Percentiles rank a stretch among this genome's conserved stretches.
These are phyloP conservation scores for Aphanomyces cochlioides DNA, from an alignment of 352 stramenopile species.

Conservation along the genomic window DNA sequence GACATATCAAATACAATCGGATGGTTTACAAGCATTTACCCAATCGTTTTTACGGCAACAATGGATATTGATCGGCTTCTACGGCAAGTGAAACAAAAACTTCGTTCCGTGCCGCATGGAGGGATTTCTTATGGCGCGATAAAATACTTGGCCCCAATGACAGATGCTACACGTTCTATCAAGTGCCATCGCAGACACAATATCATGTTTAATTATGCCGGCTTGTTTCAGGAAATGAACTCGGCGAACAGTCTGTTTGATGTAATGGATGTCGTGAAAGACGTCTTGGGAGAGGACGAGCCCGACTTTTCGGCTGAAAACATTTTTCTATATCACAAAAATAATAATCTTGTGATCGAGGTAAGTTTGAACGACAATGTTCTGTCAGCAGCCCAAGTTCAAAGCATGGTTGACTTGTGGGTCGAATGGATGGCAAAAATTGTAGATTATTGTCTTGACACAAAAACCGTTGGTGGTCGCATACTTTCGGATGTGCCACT, in stretches of 20 bases:
- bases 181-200: background rate
- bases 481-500: background rate
- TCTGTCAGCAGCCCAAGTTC: background rate
- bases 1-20: background rate
- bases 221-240: background rate
- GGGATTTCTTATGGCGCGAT: background rate
- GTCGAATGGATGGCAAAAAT: background rate
- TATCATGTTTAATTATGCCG: background rate
- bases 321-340: background rate
- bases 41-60: background rate
- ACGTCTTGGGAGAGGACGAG: background rate
- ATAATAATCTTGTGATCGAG: background rate
- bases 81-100: constrained; percentile 1
- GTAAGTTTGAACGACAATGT: background rate
- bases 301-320: background rate
- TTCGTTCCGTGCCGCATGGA: background rate
- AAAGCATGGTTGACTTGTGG: background rate
- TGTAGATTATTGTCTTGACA: background rate
- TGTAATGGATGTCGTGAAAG: background rate
- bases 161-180: background rate
- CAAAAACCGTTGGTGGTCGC: background rate
- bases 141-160: background rate
- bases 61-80: background rate
- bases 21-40: constrained; percentile 4
- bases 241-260: background rate